Evolutionary conservation across 805 yeast genomes (phyloP), one percentile per base, ranked within the genome.

Genomic region (Yamadazyma olivae): DNA sequence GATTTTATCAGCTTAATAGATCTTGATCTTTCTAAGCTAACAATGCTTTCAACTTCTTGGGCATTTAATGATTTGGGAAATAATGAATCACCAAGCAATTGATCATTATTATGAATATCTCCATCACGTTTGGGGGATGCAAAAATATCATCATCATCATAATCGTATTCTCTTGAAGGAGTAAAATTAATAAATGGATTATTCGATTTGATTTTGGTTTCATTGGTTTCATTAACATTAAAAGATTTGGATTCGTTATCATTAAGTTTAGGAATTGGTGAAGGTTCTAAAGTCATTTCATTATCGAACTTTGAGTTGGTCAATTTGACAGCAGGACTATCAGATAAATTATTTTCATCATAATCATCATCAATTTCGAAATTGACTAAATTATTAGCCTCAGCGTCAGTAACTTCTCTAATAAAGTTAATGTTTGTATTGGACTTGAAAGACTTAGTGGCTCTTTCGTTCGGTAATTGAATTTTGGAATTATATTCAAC

Each of bases 21-120:
- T 33, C 78, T 52, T 6, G 83, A 75, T 41, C 90, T 69, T 54
- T 85, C 95, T 29, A 85, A 52, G 6, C 83, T 73, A 2, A 82
- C 81, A 39, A 85, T 85, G 30, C 85, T 79, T 45, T 81, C 85
- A 8, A 85, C 84, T 50, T 85, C 95, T 35, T 73, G 76, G 0
- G 75, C 67, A 39, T 72, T 81, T 21, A 85, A 61, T 2, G 78
- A 74, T 51, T 80, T 83, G 0, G 95, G 95, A 54, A 85, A 85
- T 17, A 84, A 56, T 0, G 79, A 76, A 38, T 83, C 73, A 3
- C 74, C 73, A 6, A 61, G 45, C 8, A 65, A 43, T 27, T 52
- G 60, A 22, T 53, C 58, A 17, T 37, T 42, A 15, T 41, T 32
- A 15, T 34, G 36, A 20, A 10, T 7, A 7, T 7, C 7, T 20